These are phyloP conservation scores for Radiomyces spectabilis DNA, from an alignment of 192 early-diverging fungal species.

Conservation along the genomic window DNA sequence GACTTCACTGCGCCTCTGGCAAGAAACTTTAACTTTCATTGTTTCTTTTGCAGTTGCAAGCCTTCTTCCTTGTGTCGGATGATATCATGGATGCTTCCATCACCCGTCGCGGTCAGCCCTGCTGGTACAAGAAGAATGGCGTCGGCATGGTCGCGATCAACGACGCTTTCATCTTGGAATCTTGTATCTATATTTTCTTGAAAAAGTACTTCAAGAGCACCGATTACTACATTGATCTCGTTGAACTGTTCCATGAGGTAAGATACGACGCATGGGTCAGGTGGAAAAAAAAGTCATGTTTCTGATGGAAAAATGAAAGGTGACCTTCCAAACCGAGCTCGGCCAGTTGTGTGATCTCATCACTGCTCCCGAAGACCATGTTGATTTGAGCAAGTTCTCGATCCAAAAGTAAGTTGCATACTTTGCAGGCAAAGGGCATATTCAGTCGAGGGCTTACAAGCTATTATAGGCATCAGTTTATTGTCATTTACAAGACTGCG, in stretches of 20 bases:
- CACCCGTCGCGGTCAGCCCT: constrained; percentile 93
- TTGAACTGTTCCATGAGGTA: constrained; percentile 92
- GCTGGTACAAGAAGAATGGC: constrained; percentile 86
- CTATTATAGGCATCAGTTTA: constrained; percentile 65
- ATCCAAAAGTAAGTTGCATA: constrained; percentile 65
- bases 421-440: background rate
- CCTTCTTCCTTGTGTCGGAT: constrained; percentile 96
- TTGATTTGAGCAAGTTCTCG: constrained; percentile 88
- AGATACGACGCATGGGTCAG: too few species aligned
- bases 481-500: constrained; percentile 97
- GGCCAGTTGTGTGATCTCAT: constrained; percentile 96
- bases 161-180: constrained; percentile 90
- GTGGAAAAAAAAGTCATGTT: too few species aligned
- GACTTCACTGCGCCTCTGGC: too few species aligned
- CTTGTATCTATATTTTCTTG: constrained; percentile 86
- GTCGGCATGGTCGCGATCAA: constrained; percentile 93
- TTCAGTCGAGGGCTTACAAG: background rate
- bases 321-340: constrained; percentile 94
- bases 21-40: background rate
- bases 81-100: constrained; percentile 98
- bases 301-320: too few species aligned
- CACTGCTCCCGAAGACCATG: constrained; percentile 94
- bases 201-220: constrained; percentile 89
- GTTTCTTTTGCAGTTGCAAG: constrained; percentile 71
- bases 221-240: constrained; percentile 81